A percentile compares a stretch with the other conserved stretches of the same genome.
Conservation (phyloP, 805 yeast species). For the Maudiozyma barnettii region DNA sequence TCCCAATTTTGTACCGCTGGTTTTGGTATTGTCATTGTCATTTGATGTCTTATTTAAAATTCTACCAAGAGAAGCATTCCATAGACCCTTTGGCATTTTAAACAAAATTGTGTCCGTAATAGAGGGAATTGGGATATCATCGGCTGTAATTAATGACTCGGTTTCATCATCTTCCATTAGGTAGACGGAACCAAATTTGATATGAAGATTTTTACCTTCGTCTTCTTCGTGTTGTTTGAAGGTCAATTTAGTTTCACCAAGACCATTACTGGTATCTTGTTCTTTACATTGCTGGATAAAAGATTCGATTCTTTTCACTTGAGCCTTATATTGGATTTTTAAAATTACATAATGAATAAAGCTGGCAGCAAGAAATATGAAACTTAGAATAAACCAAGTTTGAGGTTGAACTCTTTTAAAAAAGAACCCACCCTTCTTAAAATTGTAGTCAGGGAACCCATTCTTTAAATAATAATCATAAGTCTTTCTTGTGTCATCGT, state of each 20-base stretch:
- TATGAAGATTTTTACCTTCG: slow-evolving; percentile 43
- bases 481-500: slow-evolving; percentile 48
- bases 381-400: slow-evolving; percentile 40
- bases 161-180: slow-evolving; percentile 38
- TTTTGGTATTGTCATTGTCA: no score
- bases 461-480: slow-evolving; percentile 76
- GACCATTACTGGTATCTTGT: slow-evolving; percentile 49
- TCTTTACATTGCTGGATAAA: slow-evolving; percentile 44
- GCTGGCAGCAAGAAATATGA: slow-evolving; percentile 44
- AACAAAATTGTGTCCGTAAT: slow-evolving; percentile 40
- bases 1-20: slow-evolving; percentile 1
- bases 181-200: slow-evolving; percentile 52
- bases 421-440: slow-evolving; percentile 46
- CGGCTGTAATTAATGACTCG: slow-evolving; percentile 35
- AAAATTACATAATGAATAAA: slow-evolving; percentile 50
- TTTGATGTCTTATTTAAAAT: slow-evolving; percentile 1
- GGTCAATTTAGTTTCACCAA: slow-evolving; percentile 38
- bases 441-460: slow-evolving; percentile 83
- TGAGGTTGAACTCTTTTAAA: slow-evolving; percentile 61
- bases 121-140: slow-evolving; percentile 41
- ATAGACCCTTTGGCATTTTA: slow-evolving; percentile 34
- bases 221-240: slow-evolving; percentile 35
- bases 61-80: slow-evolving; percentile 39
- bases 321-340: slow-evolving; percentile 45
- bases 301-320: slow-evolving; percentile 44